Conservation (phyloP, 1,284 basidiomycete species). For the Marasmius sp. region DNA sequence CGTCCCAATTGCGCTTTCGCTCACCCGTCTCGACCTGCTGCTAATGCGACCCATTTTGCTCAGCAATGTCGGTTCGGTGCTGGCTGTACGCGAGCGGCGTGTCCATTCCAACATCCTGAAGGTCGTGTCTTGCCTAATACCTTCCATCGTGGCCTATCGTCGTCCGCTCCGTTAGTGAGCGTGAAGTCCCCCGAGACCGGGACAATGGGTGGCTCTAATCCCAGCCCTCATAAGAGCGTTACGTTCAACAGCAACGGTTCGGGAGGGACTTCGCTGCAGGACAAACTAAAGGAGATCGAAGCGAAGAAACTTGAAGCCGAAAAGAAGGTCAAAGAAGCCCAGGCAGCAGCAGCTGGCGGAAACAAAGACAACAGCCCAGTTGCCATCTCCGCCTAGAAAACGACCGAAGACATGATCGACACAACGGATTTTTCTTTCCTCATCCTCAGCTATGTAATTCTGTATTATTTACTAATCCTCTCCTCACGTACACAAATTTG, state of each 20-base stretch:
- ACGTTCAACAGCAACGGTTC: conserved; percentile 66
- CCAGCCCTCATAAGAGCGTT: conserved; percentile 64
- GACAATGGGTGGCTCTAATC: conserved; percentile 46
- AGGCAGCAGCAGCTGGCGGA: conserved; percentile 46
- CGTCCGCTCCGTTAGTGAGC: conserved; percentile 55
- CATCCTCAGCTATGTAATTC: not conserved
- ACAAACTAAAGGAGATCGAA: conserved; percentile 58
- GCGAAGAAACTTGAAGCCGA: conserved; percentile 58
- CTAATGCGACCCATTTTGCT: conserved; percentile 31
- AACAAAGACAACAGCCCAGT: conserved; percentile 63
- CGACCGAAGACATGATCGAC: not conserved
- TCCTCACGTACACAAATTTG: not conserved
- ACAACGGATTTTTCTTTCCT: not conserved
- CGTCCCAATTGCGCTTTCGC: conserved; percentile 71
- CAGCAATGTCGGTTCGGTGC: conserved; percentile 74
- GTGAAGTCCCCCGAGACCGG: conserved; percentile 64
- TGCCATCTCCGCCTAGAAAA: conserved; percentile 48
- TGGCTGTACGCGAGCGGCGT: conserved; percentile 74
- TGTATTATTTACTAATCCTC: not conserved
- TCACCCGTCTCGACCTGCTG: conserved; percentile 55
- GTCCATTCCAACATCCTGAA: conserved; percentile 78
- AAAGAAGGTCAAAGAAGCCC: conserved; percentile 56
- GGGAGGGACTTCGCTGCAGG: conserved; percentile 40
- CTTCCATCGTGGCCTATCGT: conserved; percentile 75
- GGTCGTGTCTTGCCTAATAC: conserved; percentile 72